These are phyloP conservation scores for Diaporthe helianthi DNA, from an alignment of 2,329 filamentous ascomycete genomes.

Conservation along the genomic window DNA sequence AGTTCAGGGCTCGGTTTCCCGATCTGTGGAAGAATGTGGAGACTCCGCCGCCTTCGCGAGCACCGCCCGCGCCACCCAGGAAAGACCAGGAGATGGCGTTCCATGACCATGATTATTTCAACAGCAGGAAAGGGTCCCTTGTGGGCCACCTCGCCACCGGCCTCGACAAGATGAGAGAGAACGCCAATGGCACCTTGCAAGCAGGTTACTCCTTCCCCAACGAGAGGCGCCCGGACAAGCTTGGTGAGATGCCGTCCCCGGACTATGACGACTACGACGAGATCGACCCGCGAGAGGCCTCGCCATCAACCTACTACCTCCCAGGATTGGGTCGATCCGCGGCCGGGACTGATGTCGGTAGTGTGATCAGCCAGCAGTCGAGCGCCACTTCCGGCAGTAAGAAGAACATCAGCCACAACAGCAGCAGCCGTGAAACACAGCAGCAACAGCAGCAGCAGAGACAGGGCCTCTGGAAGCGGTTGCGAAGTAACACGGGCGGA, in stretches of 20 bases:
- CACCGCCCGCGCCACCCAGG: slow-evolving; percentile 24
- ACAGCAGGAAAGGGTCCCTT: slow-evolving; percentile 40
- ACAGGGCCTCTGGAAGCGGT: slow-evolving; percentile 40
- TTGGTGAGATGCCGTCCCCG: slow-evolving; percentile 27
- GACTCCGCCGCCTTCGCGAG: slow-evolving; percentile 37
- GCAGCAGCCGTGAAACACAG: background rate
- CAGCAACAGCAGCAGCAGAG: slow-evolving; percentile 29
- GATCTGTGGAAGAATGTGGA: slow-evolving; percentile 54
- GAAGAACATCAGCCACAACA: background rate
- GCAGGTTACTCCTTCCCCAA: slow-evolving; percentile 31
- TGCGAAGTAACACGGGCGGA: slow-evolving; percentile 37
- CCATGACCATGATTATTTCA: slow-evolving; percentile 36
- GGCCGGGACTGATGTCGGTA: slow-evolving; percentile 11
- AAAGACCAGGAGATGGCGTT: slow-evolving; percentile 18
- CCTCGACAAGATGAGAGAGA: slow-evolving; percentile 45
- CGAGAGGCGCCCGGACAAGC: slow-evolving; percentile 33
- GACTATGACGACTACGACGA: slow-evolving; percentile 45
- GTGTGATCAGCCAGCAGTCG: slow-evolving; percentile 11
- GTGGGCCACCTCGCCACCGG: slow-evolving; percentile 43
- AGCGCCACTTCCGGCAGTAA: background rate
- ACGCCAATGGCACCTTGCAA: slow-evolving; percentile 1
- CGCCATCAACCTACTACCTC: slow-evolving; percentile 57
- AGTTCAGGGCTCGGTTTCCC: slow-evolving; percentile 55
- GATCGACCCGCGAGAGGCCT: slow-evolving; percentile 51
- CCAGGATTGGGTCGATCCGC: slow-evolving; percentile 38